Percentiles rank a stretch among this genome's conserved stretches.
These are phyloP conservation scores for Trametes cinnabarina DNA, from an alignment of 768 basidiomycete genomes.

Conservation along the genomic window DNA sequence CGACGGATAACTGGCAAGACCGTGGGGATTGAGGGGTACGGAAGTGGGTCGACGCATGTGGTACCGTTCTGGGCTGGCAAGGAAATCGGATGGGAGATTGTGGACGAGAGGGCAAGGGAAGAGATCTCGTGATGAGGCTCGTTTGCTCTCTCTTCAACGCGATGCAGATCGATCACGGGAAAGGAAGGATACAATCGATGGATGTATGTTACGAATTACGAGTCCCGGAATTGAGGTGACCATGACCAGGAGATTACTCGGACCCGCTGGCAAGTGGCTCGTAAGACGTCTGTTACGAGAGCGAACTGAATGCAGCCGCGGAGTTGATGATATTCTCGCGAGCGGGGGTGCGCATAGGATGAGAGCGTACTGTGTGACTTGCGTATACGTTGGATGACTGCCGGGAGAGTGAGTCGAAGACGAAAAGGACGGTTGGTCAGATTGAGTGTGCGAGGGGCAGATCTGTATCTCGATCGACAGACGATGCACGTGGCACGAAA, in stretches of 20 bases:
- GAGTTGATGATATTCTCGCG: too few relatives aligned
- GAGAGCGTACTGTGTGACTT: too few relatives aligned
- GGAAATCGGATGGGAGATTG: slow-evolving; percentile 65
- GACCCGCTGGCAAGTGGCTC: too few relatives aligned
- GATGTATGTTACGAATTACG: neutral
- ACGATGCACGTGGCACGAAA: slow-evolving; percentile 1
- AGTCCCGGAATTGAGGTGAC: neutral
- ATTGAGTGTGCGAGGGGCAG: slow-evolving; percentile 14
- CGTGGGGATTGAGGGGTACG: slow-evolving; percentile 45
- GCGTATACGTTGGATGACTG: too few relatives aligned
- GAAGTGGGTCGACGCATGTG: slow-evolving; percentile 40
- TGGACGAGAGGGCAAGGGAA: neutral
- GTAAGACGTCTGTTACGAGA: neutral
- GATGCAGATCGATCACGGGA: neutral
- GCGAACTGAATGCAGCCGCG: too few relatives aligned
- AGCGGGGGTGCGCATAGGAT: too few relatives aligned
- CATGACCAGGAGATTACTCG: slow-evolving; percentile 3
- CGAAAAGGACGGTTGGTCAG: neutral
- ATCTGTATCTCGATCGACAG: slow-evolving; percentile 16
- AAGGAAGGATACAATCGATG: neutral
- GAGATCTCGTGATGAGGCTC: neutral
- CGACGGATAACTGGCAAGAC: slow-evolving; percentile 37
- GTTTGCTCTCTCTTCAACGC: too few relatives aligned
- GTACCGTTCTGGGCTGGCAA: slow-evolving; percentile 90
- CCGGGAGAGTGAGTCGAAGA: neutral